These are phyloP conservation scores for Aspergillus novofumigatus DNA, from an alignment of 2,329 filamentous ascomycete genomes.

Conservation along the genomic window DNA sequence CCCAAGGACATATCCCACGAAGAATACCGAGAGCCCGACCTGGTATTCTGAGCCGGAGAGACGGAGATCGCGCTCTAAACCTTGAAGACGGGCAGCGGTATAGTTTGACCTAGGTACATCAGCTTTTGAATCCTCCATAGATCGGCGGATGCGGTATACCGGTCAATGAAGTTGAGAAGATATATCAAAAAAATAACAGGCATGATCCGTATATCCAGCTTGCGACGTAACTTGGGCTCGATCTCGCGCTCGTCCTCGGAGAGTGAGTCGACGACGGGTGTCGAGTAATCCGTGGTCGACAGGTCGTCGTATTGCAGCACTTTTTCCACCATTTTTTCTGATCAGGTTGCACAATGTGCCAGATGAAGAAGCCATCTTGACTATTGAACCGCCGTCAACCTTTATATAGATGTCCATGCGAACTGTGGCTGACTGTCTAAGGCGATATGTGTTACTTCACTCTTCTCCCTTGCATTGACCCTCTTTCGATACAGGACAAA, in stretches of 20 bases:
- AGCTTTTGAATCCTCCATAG: neutral
- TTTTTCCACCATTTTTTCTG: neutral
- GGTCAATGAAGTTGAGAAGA: slow-evolving; percentile 22
- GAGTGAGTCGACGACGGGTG: neutral
- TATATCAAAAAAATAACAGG: slow-evolving; percentile 20
- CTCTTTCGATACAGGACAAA: neutral
- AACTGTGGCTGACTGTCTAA: neutral
- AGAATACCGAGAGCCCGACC: slow-evolving; percentile 32
- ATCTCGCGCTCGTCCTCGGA: slow-evolving; percentile 1
- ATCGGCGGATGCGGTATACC: neutral
- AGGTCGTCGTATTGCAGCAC: neutral
- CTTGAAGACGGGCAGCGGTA: slow-evolving; percentile 32
- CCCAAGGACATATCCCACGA: slow-evolving; percentile 34
- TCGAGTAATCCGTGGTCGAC: neutral
- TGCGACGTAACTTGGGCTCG: slow-evolving; percentile 17
- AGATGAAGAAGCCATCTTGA: neutral
- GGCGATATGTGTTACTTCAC: neutral
- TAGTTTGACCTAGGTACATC: slow-evolving; percentile 33
- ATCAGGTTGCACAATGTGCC: neutral
- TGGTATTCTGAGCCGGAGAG: slow-evolving; percentile 28
- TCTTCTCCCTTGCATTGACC: neutral
- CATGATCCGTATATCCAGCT: slow-evolving; percentile 20
- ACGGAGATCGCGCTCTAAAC: slow-evolving; percentile 31
- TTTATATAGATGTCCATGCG: neutral
- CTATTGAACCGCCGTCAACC: neutral